Conservation (phyloP, 164 flowering plant species). For the Malania oleifera region DNA sequence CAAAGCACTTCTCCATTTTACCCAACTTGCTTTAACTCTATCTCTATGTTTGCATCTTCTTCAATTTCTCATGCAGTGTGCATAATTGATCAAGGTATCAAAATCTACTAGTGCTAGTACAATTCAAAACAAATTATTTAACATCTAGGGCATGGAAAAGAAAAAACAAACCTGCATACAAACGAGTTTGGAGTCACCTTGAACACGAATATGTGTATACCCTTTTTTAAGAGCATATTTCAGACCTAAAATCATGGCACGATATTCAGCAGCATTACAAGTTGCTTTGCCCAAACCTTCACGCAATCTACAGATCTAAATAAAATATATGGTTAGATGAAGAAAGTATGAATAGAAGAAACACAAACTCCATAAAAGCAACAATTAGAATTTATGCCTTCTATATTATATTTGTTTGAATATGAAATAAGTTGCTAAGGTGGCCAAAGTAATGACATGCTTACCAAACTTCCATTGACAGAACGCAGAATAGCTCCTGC, state of each 20-base stretch:
- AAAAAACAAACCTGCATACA: conserved; percentile 65
- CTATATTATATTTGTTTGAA: too few species aligned
- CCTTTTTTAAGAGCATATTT: conserved; percentile 71
- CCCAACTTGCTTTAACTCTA: too few species aligned
- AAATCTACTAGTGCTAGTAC: too few species aligned
- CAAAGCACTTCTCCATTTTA: too few species aligned
- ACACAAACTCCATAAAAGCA: not conserved
- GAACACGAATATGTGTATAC: conserved; percentile 48
- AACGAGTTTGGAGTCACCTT: conserved; percentile 85
- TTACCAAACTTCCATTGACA: conserved; percentile 72
- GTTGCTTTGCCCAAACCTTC: conserved; percentile 80
- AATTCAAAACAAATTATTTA: too few species aligned
- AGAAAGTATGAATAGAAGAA: not conserved
- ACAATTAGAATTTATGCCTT: too few species aligned
- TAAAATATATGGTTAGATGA: conserved; percentile 10
- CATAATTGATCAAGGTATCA: too few species aligned
- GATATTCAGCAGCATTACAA: conserved; percentile 77
- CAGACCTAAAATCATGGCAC: conserved; percentile 66
- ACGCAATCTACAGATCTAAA: conserved; percentile 67
- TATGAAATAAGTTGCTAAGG: too few species aligned
- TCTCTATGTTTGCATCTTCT: too few species aligned
- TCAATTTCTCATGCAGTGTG: too few species aligned
- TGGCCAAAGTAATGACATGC: conserved; percentile 1
- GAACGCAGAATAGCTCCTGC: conserved; percentile 82
- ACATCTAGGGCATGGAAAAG: not conserved